Base-by-base conservation (phyloP, 1,139 yeast species). In the Zygoascus hellenicus region DNA sequence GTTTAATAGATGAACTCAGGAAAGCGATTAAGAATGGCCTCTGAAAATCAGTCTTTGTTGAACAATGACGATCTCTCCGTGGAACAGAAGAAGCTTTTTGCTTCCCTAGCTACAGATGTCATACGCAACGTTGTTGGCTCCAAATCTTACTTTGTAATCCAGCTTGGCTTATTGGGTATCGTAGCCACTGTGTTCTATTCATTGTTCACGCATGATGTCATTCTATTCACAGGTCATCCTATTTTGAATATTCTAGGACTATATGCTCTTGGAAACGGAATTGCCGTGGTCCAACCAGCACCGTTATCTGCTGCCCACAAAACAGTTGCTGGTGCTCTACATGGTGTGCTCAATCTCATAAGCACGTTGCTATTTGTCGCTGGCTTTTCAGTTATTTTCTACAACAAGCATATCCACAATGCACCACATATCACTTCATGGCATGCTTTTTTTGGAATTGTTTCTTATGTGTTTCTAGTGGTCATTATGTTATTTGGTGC, bases 381-480 rank as follows among this genome's bases (percentile, higher is more conserved):
- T 11, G 65, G 62, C 2, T 54, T 52, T 16, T 46, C 51, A 14
- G 43, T 52, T 34, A 58, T 63, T 35, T 53, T 56, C 42, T 55
- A 54, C 53, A 60, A 59, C 52, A 63, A 63, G 50, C 48, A 52
- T 19, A 36, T 45, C 28, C 57, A 58, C 48, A 51, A 51, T 15
- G 61, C 61, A 2, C 45, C 38, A 16, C 67, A 63, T 53, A 47
- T 58, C 42, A 54, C 60, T 17, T 57, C 65, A 5, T 57, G 63
- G 54, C 67, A 63, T 48, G 64, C 61, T 31, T 49, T 50, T n/a
- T 49, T 62, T 40, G 67, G 66, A 9, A 38, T 59, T 17, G 19
- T 50, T 19, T 58, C 65, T n/a, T 55, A 53, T 39, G 37, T 42
- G 6, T 38, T 54, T 2, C 48, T 62, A 30, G 38, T 53, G 5